A percentile compares a stretch with the other conserved stretches of the same genome.
Conservation (phyloP, 129 eudicot genomes). For the Flaveria trinervia region DNA sequence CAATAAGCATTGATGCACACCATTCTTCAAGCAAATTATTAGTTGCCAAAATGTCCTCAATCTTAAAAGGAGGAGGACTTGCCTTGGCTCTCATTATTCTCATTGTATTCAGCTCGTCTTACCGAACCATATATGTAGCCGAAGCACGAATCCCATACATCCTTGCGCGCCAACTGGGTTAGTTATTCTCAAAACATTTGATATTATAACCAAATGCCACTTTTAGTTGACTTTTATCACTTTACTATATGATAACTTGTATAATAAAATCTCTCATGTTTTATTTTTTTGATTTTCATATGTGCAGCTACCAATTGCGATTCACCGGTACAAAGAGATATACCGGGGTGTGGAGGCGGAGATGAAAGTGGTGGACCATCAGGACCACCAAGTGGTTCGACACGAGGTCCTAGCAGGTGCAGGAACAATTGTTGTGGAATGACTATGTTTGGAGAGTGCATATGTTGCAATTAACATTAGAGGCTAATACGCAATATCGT, state of each 20-base stretch:
- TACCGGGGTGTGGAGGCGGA: conserved; percentile 21
- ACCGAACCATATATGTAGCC: conserved; percentile 3
- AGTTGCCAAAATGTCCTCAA: too few relatives aligned
- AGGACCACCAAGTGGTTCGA: conserved; percentile 18
- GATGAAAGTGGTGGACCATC: conserved; percentile 14
- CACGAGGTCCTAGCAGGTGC: conserved; percentile 31
- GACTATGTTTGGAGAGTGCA: conserved; percentile 9
- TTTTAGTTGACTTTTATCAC: neutral
- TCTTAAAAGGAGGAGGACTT: too few relatives aligned
- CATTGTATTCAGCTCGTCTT: conserved; percentile 9
- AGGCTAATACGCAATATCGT: neutral
- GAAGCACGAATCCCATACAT: conserved; percentile 25
- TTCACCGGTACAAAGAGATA: conserved; percentile 19
- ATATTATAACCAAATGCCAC: neutral
- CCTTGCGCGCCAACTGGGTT: conserved; percentile 34
- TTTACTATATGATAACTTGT: too few relatives aligned
- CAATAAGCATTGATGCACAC: neutral
- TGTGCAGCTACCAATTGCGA: conserved; percentile 32
- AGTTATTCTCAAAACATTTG: neutral
- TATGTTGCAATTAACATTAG: conserved; percentile 18
- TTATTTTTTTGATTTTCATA: neutral
- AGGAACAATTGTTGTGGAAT: conserved; percentile 28
- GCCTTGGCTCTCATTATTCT: conserved; percentile 25
- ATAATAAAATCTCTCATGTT: neutral
- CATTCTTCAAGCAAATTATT: neutral